A percentile compares a stretch with the other conserved stretches of the same genome.
Conservation (phyloP, 2,329 filamentous ascomycete species). For the Aspergillus fumigatus region DNA sequence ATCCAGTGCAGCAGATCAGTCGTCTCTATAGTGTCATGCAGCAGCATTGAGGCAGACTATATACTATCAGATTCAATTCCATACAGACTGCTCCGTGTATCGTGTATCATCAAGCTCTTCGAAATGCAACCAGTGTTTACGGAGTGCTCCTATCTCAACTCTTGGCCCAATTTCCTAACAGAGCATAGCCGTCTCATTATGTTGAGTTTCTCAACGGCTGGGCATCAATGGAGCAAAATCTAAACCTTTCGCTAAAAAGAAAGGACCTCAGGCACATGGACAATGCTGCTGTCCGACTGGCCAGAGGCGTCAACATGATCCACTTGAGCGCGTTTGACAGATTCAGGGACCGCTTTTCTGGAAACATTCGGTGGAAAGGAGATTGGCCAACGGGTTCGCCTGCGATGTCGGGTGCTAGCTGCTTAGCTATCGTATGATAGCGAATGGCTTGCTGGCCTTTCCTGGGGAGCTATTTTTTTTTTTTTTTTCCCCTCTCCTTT, state of each 20-base stretch:
- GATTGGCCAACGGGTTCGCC: not conserved
- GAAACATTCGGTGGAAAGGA: not conserved
- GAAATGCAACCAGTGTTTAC: not conserved
- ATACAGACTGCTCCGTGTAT: not conserved
- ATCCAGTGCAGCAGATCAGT: not conserved
- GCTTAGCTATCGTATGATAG: not conserved
- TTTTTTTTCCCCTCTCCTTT: not conserved
- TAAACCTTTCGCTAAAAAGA: not conserved
- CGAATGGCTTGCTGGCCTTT: not conserved
- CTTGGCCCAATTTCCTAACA: not conserved
- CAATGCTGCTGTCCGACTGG: not conserved
- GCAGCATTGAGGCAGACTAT: not conserved
- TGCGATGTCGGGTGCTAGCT: not conserved
- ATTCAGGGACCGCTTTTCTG: not conserved
- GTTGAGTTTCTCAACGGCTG: not conserved
- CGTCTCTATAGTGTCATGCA: too few species aligned
- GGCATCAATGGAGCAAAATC: not conserved
- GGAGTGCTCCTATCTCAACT: not conserved
- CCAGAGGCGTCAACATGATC: not conserved
- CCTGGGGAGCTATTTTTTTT: too few species aligned
- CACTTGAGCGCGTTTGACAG: not conserved
- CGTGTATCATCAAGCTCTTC: too few species aligned
- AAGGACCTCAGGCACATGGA: not conserved
- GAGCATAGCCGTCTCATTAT: not conserved
- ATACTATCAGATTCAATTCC: not conserved